A percentile compares a stretch with the other conserved stretches of the same genome.
Evolutionary conservation across 1,139 yeast genomes (phyloP).

Genomic region (Kodamaea plutei): DNA sequence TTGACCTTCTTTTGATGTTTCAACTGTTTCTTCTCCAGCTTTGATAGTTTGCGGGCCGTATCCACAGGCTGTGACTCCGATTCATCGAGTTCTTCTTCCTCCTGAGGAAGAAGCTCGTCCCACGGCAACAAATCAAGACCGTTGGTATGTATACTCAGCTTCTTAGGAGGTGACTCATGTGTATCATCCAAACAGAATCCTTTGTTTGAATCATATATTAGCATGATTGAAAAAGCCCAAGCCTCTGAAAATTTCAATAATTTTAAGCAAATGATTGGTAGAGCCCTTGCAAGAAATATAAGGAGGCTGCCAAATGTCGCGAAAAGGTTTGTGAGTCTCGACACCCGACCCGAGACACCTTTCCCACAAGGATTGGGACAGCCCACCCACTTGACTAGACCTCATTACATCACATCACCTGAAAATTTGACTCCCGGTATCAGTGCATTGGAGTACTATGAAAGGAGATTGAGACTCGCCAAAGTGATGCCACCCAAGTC

Average conservation of each 20-base stretch:
- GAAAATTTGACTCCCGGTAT: constrained; percentile 92
- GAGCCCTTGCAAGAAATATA: no score
- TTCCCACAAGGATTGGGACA: constrained; percentile 85
- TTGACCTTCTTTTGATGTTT: constrained; percentile 29
- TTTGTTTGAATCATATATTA: constrained; percentile 10
- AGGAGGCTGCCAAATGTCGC: no score
- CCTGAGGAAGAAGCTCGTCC: constrained; percentile 16
- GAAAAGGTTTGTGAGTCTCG: no score
- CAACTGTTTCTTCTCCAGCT: constrained; percentile 26
- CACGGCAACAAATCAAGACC: constrained; percentile 34
- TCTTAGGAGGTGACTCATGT: background rate
- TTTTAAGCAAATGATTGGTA: no score
- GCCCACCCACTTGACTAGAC: constrained; percentile 82
- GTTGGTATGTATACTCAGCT: constrained; percentile 12
- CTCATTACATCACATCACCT: constrained; percentile 58
- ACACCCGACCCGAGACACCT: no score
- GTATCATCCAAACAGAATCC: constrained; percentile 14
- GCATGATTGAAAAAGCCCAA: no score
- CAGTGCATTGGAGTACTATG: constrained; percentile 73
- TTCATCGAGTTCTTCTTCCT: constrained; percentile 9
- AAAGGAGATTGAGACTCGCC: constrained; percentile 60
- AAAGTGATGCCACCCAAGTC: constrained; percentile 58
- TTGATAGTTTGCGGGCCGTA: constrained; percentile 18
- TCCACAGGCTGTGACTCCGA: constrained; percentile 8
- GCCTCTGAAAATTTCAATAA: no score